Evolutionary conservation across 2,329 filamentous ascomycete genomes (phyloP).

Genomic region (Ophiostoma ulmi): DNA sequence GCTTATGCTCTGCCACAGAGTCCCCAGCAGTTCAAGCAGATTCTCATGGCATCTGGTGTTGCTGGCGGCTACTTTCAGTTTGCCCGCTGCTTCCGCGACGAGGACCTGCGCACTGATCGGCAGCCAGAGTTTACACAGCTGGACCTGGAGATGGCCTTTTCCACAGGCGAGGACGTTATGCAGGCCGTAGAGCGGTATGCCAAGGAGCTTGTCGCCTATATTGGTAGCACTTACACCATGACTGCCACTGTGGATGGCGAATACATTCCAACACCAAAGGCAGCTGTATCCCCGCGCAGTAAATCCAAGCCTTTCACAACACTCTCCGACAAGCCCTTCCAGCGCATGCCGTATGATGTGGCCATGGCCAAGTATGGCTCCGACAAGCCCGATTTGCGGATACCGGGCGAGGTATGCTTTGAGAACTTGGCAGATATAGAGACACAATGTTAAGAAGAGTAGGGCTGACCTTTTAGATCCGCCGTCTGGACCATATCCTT

Average conservation of each 20-base stretch:
- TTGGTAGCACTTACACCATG: conserved; percentile 40
- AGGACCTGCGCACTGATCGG: conserved; percentile 84
- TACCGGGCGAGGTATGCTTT: conserved; percentile 51
- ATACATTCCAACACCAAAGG: conserved; percentile 17
- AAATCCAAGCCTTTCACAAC: conserved; percentile 10
- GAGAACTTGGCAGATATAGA: neutral
- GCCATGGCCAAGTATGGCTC: conserved; percentile 77
- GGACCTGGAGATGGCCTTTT: conserved; percentile 91
- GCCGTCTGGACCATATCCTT: conserved; percentile 58
- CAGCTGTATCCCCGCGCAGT: neutral
- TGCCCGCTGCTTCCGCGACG: conserved; percentile 90
- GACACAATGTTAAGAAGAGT: neutral
- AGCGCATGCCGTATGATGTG: conserved; percentile 63
- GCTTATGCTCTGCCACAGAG: conserved; percentile 94
- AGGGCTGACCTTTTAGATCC: conserved; percentile 49
- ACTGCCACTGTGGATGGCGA: conserved; percentile 32
- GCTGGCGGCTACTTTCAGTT: conserved; percentile 76
- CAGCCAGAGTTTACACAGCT: conserved; percentile 95
- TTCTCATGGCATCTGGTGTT: conserved; percentile 87
- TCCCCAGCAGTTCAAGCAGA: conserved; percentile 97
- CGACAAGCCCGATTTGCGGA: conserved; percentile 87
- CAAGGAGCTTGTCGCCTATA: conserved; percentile 47
- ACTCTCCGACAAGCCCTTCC: conserved; percentile 42
- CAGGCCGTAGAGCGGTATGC: conserved; percentile 47
- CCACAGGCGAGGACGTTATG: conserved; percentile 67